Evolutionary conservation across 2,329 filamentous ascomycete genomes (phyloP), one percentile per base, ranked within the genome.

Genomic region (Ploettnerulaceae sp.): DNA sequence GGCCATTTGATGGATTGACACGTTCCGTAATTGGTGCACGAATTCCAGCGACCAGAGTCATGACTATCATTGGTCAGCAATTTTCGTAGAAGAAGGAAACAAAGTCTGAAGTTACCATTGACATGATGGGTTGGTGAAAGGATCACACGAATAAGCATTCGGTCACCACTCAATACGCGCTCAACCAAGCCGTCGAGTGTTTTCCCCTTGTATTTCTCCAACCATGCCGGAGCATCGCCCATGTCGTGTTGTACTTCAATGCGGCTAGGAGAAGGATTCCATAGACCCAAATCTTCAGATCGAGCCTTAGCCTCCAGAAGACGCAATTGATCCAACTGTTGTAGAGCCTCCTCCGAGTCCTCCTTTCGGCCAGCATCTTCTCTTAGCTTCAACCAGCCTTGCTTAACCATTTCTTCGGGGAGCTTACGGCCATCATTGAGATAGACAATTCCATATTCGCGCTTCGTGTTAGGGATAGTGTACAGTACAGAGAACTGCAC

Each of bases 321-420:
- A 57, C 88, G 83, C 51, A 98, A 78, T 59, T 81, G 83, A 59
- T 94, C 85, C 18, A 98, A 73, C 50, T 85, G 77, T 54, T 82
- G 70, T 21, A 77, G 73, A 7, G 84, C 75, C 41, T 89, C 84
- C 48, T 93, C 86, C 2, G 83, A 82, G 49, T 96, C 89, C 56
- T 96, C 90, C 64, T 91, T 93, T 56, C 85, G 84, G 52, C 89
- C 90, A 49, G 91, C 90, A 67, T 98, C 93, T 61, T 98, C 93
- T 54, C 93, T 82, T 50, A 98, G 78, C 70, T 93, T 95, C 54
- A 89, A 72, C 89, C 90, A 96, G 56, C 93, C 93, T 60, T 89
- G 87, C 63, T 88, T 82, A 54, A 97, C 81, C 48, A 86, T 77
- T 53, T 86, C 80, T 54, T 97, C 89, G 14, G 93, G 90, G 40